phyloP scores from a whole-genome alignment of 345 rosid species.

The Eutrema yunnanense region DNA sequence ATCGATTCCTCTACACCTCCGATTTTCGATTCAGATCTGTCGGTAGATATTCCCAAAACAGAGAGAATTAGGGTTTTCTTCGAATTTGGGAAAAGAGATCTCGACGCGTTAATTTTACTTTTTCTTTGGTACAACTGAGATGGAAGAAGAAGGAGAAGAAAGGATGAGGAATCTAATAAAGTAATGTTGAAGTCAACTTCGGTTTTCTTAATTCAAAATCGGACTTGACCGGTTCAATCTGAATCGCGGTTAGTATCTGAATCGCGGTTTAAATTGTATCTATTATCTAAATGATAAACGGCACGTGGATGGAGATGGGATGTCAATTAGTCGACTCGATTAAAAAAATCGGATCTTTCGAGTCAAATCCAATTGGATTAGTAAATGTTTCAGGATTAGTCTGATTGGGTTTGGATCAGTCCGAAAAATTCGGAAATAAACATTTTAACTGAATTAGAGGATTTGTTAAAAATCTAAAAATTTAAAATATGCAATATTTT shows the following conservation, averaged over 20 bases:
- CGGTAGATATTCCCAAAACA: background rate
- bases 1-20: background rate
- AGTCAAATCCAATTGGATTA: no score
- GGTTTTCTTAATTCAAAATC: background rate
- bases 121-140: background rate
- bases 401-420: no score
- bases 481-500: no score
- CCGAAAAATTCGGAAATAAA: no score
- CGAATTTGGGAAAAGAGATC: slow-evolving; percentile 8
- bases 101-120: slow-evolving; percentile 14
- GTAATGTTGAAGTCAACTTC: slow-evolving; percentile 4
- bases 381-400: no score
- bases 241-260: background rate
- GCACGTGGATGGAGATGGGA: background rate
- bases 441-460: no score
- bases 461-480: no score
- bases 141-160: background rate
- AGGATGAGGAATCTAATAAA: background rate
- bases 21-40: background rate
- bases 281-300: background rate
- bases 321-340: no score
- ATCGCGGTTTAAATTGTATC: slow-evolving; percentile 6
- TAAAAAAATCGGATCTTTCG: no score
- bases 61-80: slow-evolving; percentile 22
- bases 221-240: slow-evolving; percentile 3